Evolutionary conservation across 2,329 filamentous ascomycete species (phyloP).

Genomic region (Bimuria novae-zelandiae): DNA sequence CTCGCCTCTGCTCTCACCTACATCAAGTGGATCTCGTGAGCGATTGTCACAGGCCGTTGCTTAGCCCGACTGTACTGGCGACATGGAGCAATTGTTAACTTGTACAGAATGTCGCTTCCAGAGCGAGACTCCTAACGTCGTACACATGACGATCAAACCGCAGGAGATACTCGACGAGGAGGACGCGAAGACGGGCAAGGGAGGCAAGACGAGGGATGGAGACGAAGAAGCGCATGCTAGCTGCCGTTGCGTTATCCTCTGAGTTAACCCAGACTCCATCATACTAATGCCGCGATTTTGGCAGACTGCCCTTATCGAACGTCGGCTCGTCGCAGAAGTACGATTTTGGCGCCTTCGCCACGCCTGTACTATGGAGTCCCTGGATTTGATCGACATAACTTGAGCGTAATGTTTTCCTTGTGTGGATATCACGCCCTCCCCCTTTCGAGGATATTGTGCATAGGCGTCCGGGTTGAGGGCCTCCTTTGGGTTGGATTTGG

Average conservation of each 20-base stretch:
- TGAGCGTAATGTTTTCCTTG: constrained; percentile 1
- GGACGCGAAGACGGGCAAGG: constrained; percentile 70
- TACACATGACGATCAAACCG: constrained; percentile 93
- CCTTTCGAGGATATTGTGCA: neutral
- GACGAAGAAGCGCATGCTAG: constrained; percentile 60
- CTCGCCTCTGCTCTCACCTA: too few species aligned
- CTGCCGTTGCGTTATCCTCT: constrained; percentile 69
- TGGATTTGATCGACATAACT: neutral
- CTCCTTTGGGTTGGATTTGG: neutral
- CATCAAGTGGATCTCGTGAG: too few species aligned
- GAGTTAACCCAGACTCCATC: constrained; percentile 19
- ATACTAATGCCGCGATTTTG: constrained; percentile 1
- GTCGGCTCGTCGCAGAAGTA: too few species aligned
- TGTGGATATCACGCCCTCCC: neutral
- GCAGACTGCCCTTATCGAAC: constrained; percentile 6
- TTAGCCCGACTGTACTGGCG: too few species aligned
- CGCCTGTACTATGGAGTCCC: neutral
- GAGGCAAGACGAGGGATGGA: constrained; percentile 55
- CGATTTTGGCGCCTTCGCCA: too few species aligned
- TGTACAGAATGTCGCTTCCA: constrained; percentile 82
- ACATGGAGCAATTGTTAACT: too few species aligned
- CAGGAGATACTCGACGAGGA: constrained; percentile 82
- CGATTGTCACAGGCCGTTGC: too few species aligned
- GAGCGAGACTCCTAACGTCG: constrained; percentile 74
- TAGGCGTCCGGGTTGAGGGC: neutral